phyloP scores from a whole-genome alignment of 148 eudicot genomes.

The Spergularia bocconei region DNA sequence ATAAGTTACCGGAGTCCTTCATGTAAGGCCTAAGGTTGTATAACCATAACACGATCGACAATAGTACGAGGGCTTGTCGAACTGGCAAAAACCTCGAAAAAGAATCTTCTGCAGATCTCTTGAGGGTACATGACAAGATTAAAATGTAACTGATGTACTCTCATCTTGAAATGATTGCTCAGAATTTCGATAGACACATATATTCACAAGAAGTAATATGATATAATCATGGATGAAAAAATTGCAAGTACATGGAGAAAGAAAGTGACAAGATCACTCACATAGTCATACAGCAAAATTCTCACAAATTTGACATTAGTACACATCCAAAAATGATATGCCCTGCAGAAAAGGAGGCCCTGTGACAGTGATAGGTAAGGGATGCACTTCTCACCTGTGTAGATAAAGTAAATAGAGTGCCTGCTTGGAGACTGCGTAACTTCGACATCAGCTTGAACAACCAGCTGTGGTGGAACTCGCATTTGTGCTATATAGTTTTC shows the following conservation, averaged over 20 bases:
- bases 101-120: too few relatives aligned
- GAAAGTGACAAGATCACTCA: neutral
- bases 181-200: neutral
- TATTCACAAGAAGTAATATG: neutral
- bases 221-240: neutral
- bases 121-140: too few relatives aligned
- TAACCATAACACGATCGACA: too few relatives aligned
- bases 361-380: neutral
- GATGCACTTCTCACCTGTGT: neutral
- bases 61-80: too few relatives aligned
- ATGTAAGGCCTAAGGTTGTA: too few relatives aligned
- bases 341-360: neutral
- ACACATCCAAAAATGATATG: neutral
- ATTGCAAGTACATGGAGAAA: neutral
- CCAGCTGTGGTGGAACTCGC: neutral
- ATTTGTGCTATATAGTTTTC: neutral
- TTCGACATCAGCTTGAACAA: neutral
- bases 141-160: too few relatives aligned
- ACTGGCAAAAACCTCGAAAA: too few relatives aligned
- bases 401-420: neutral
- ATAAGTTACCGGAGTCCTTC: too few relatives aligned
- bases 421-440: neutral
- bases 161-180: neutral
- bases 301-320: neutral
- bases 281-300: neutral